Evolutionary conservation across 2,329 filamentous ascomycete genomes (phyloP).

Genomic region (Fusarium acutatum): DNA sequence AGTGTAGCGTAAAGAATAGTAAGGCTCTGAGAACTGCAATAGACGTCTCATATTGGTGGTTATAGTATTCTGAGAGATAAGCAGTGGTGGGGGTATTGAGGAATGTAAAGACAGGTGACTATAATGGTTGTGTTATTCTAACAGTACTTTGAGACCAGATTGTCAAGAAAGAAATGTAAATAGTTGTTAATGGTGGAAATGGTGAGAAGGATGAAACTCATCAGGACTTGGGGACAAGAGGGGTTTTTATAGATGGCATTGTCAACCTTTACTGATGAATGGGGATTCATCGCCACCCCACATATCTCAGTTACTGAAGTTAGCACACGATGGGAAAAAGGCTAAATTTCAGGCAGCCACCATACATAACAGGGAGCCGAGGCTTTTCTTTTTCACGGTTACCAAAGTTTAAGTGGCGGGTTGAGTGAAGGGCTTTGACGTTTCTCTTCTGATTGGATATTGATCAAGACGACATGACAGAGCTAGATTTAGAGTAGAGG

Average conservation of each 20-base stretch:
- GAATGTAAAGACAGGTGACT: background rate
- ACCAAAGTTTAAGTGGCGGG: background rate
- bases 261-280: background rate
- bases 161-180: background rate
- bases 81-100: background rate
- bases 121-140: background rate
- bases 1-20: fast-evolving
- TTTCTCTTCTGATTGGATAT: background rate
- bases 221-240: background rate
- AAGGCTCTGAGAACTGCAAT: background rate
- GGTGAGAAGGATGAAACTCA: background rate
- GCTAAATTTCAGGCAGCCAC: background rate
- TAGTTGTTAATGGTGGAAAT: background rate
- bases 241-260: background rate
- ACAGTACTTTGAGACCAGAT: background rate
- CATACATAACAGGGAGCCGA: background rate
- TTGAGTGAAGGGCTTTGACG: background rate
- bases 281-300: background rate
- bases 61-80: no score
- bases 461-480: background rate
- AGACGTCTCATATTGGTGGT: background rate
- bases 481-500: background rate
- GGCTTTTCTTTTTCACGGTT: background rate
- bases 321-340: no score
- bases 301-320: background rate